Percentiles rank a stretch among this genome's conserved stretches.
Conservation (phyloP, 78 protist species). For the Polysphondylium violaceum region DNA sequence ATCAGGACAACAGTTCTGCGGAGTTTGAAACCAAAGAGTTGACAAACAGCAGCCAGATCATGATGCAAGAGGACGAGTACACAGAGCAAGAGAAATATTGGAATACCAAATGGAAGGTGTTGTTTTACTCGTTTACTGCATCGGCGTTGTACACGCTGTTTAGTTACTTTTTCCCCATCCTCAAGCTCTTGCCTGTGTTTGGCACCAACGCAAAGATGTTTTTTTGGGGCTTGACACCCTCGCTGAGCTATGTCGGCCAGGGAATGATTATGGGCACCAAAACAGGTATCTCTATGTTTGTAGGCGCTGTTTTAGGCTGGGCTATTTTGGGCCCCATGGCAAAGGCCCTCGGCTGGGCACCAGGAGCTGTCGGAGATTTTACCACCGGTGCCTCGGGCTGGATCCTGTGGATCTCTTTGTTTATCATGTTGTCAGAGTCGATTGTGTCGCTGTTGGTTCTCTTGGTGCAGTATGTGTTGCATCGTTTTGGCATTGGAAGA, state of each 20-base stretch:
- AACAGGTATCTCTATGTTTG: slow-evolving; percentile 73
- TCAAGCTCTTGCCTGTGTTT: slow-evolving; percentile 80
- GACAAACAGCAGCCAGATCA: not conserved
- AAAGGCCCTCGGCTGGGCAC: slow-evolving; percentile 59
- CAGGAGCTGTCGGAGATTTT: not conserved
- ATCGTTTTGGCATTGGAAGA: not conserved
- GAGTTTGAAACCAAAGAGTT: not conserved
- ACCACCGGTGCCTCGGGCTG: slow-evolving; percentile 70
- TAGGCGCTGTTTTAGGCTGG: slow-evolving; percentile 87
- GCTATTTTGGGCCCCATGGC: slow-evolving; percentile 90
- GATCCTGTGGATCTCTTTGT: slow-evolving; percentile 88
- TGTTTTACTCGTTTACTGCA: slow-evolving; percentile 62
- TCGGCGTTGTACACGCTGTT: slow-evolving; percentile 80
- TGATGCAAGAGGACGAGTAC: not conserved
- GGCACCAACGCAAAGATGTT: slow-evolving; percentile 64
- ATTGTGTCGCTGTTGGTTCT: slow-evolving; percentile 58
- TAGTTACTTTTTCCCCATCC: slow-evolving; percentile 81
- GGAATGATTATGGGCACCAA: slow-evolving; percentile 93
- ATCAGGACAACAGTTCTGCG: not conserved
- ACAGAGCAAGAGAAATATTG: not conserved
- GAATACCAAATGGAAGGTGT: slow-evolving; percentile 55
- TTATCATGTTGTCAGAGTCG: slow-evolving; percentile 84
- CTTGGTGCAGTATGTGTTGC: not conserved
- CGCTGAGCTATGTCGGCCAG: slow-evolving; percentile 83
- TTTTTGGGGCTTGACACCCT: slow-evolving; percentile 87